A percentile compares a stretch with the other conserved stretches of the same genome.
These are phyloP conservation scores for Syzygium aqueum DNA, from an alignment of 345 rosid species.

Conservation along the genomic window DNA sequence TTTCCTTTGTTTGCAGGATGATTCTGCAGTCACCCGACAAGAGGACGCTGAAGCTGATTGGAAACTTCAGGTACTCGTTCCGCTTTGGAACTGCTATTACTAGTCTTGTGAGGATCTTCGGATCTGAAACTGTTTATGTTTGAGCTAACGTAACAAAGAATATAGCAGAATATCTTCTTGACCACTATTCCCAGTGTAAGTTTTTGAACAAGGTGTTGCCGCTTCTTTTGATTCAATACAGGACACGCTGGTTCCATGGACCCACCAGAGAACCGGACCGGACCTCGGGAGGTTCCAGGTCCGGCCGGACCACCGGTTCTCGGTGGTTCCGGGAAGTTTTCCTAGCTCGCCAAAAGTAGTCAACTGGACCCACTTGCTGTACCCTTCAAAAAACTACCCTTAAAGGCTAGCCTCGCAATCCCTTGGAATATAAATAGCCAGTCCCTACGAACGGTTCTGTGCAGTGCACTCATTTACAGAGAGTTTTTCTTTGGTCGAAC, in stretches of 20 bases:
- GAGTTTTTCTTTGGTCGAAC: no score
- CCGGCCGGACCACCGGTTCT: no score
- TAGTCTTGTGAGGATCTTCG: background rate
- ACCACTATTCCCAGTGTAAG: background rate
- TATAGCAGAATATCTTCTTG: background rate
- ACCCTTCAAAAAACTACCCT: background rate
- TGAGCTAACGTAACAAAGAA: background rate
- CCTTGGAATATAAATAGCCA: background rate
- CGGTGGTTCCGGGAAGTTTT: background rate
- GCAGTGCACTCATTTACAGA: background rate
- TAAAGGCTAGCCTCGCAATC: background rate
- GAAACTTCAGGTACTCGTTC: slow-evolving; percentile 70
- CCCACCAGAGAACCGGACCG: no score
- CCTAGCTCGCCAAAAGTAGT: background rate
- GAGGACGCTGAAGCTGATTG: slow-evolving; percentile 97
- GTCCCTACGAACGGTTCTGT: background rate
- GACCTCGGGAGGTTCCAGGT: no score
- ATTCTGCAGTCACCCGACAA: slow-evolving; percentile 63
- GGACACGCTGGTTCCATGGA: no score
- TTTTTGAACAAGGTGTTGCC: no score
- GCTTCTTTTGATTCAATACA: no score
- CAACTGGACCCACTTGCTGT: background rate
- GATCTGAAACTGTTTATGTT: background rate
- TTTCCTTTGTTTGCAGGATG: slow-evolving; percentile 41
- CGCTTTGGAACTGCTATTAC: background rate